phyloP scores from a whole-genome alignment of 345 rosid genomes.

The Punica granatum region DNA sequence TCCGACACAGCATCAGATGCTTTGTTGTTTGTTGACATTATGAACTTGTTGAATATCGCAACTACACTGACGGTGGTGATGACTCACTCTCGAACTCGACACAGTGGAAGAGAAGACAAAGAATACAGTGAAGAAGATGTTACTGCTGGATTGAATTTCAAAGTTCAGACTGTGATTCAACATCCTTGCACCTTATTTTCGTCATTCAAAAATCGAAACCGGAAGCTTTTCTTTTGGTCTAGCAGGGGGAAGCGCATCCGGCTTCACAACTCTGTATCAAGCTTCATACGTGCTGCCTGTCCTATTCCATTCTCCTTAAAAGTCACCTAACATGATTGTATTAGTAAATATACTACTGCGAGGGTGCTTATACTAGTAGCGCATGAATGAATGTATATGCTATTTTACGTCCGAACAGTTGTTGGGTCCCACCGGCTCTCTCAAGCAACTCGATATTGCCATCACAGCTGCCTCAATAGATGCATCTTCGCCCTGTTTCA shows the following conservation, averaged over 20 bases:
- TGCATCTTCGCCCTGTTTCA: slow-evolving; percentile 78
- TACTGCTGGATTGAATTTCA: background rate
- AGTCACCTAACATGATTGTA: slow-evolving; percentile 33
- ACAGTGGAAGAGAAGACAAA: background rate
- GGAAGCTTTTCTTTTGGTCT: background rate
- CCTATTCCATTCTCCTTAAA: too few relatives aligned
- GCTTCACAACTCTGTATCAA: too few relatives aligned
- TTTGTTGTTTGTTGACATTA: background rate
- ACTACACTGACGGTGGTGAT: background rate
- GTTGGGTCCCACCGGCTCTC: slow-evolving; percentile 72
- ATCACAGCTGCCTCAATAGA: slow-evolving; percentile 85
- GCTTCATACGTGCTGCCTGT: too few relatives aligned
- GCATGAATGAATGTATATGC: slow-evolving; percentile 7
- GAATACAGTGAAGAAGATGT: background rate
- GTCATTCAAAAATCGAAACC: background rate
- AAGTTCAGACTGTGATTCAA: background rate
- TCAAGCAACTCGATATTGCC: slow-evolving; percentile 81
- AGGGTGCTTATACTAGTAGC: too few relatives aligned
- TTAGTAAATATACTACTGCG: slow-evolving; percentile 27
- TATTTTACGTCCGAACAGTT: slow-evolving; percentile 67
- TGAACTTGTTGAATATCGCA: background rate
- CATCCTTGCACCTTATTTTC: background rate
- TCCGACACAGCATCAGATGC: background rate
- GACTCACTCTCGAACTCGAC: background rate
- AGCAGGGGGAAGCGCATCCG: too few relatives aligned